phyloP scores from a whole-genome alignment of 345 rosid species.

The Aethionema arabicum region DNA sequence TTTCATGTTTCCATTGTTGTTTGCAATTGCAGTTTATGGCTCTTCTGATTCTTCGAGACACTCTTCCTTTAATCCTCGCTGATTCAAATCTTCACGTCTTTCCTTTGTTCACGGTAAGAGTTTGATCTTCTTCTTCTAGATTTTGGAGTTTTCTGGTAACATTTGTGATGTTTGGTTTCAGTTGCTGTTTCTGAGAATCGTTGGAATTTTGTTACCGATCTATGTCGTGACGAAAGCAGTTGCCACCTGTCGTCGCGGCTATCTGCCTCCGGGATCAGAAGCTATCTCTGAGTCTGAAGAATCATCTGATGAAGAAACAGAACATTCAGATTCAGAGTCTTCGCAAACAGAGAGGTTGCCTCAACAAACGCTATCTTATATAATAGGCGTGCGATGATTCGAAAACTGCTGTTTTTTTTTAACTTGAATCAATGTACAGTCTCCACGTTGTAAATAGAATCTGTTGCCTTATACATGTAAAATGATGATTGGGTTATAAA shows the following conservation, averaged over 20 bases:
- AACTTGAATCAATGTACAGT: not conserved
- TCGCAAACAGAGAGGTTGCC: constrained; percentile 18
- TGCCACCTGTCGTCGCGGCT: constrained; percentile 48
- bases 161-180: constrained; percentile 29
- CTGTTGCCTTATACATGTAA: constrained; percentile 30
- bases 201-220: constrained; percentile 73
- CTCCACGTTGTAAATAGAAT: constrained; percentile 21
- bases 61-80: constrained; percentile 62
- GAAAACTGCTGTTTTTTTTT: constrained; percentile 16
- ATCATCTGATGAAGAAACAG: constrained; percentile 66
- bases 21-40: constrained; percentile 65
- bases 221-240: constrained; percentile 55
- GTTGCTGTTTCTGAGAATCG: constrained; percentile 56
- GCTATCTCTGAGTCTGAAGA: constrained; percentile 23
- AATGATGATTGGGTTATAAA: constrained; percentile 22
- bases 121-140: not conserved
- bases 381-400: constrained; percentile 39
- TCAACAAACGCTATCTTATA: constrained; percentile 42
- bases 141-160: not conserved
- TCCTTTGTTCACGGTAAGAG: constrained; percentile 55
- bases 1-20: constrained; percentile 18
- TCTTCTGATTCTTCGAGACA: constrained; percentile 71
- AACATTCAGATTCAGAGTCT: constrained; percentile 18
- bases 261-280: constrained; percentile 30
- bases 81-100: constrained; percentile 48